Conservation (phyloP, 208 protist genomes). For the Trypanosomatidae sp. region DNA sequence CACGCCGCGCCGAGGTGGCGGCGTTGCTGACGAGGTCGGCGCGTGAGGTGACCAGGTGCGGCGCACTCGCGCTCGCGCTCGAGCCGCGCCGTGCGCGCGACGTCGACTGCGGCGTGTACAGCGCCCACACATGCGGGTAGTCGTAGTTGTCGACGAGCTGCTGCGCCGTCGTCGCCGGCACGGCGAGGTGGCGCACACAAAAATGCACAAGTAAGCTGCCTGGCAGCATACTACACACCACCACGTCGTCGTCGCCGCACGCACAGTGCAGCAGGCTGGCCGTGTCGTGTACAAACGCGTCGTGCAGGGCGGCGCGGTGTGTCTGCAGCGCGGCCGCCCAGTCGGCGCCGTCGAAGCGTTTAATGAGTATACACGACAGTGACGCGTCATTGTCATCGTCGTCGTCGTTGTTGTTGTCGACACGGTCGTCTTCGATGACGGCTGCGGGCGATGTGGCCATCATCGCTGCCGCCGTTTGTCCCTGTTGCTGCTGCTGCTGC, state of each 20-base stretch:
- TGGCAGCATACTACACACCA: constrained; percentile 11
- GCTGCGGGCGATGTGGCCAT: neutral
- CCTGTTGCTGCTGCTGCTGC: no score
- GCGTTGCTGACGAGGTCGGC: no score
- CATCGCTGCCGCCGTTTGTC: neutral
- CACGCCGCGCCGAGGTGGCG: no score
- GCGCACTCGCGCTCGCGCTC: neutral
- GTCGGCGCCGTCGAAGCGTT: constrained; percentile 26
- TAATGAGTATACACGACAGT: constrained; percentile 9
- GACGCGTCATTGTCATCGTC: constrained; percentile 1
- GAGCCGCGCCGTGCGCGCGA: neutral
- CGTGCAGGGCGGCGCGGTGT: constrained; percentile 7
- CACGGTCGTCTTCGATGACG: constrained; percentile 4
- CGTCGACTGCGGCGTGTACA: constrained; percentile 19
- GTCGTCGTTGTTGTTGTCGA: constrained; percentile 6
- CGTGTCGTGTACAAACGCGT: constrained; percentile 22
- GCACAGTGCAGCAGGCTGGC: constrained; percentile 17
- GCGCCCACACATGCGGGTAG: constrained; percentile 31
- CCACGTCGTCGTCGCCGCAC: constrained; percentile 5
- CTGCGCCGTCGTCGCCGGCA: constrained; percentile 7
- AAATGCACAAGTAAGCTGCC: constrained; percentile 27
- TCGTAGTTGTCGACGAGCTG: constrained; percentile 16
- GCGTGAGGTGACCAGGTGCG: neutral
- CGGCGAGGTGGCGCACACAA: constrained; percentile 9
- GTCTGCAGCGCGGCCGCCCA: constrained; percentile 18